Percentiles rank a stretch among this genome's conserved stretches.
Conservation (phyloP, 495 filamentous ascomycete species). For the Aspergillus sclerotiicarbonarius region DNA sequence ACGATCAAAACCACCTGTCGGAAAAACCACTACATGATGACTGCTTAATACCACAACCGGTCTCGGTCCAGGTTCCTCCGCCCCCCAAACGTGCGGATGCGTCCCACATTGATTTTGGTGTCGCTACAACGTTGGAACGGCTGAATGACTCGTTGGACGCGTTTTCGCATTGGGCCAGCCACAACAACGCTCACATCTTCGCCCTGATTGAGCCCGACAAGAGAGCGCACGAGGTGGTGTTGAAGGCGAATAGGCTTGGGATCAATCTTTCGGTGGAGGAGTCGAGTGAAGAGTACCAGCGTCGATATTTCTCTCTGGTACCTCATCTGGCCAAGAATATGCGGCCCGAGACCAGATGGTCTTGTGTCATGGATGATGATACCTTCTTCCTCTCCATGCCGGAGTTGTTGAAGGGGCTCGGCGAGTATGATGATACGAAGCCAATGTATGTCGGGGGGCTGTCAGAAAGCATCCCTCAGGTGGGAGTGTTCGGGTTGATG, state of each 20-base stretch:
- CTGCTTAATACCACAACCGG: conserved; percentile 33
- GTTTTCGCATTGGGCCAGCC: conserved; percentile 61
- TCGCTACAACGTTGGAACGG: conserved; percentile 56
- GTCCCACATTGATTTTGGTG: conserved; percentile 58
- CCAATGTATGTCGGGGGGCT: conserved; percentile 55
- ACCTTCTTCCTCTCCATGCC: conserved; percentile 61
- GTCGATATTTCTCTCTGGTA: conserved; percentile 61
- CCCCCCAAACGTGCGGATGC: conserved; percentile 41
- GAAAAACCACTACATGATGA: conserved; percentile 23
- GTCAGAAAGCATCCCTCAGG: conserved; percentile 52
- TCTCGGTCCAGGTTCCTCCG: conserved; percentile 34
- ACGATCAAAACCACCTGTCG: neutral
- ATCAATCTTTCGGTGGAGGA: conserved; percentile 53
- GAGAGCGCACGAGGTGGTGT: conserved; percentile 26
- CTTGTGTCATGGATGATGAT: conserved; percentile 66
- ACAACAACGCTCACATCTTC: conserved; percentile 54
- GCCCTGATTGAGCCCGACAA: conserved; percentile 53
- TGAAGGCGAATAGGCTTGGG: conserved; percentile 40
- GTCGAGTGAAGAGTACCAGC: conserved; percentile 47
- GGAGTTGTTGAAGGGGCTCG: conserved; percentile 45
- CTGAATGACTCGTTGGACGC: conserved; percentile 54
- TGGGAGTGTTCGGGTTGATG: conserved; percentile 49
- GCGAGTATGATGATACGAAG: conserved; percentile 43
- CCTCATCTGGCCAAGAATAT: conserved; percentile 46
- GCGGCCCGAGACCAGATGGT: conserved; percentile 54